phyloP scores from a whole-genome alignment of 2,329 filamentous ascomycete genomes.

The Mycosphaerelloides madeirae region DNA sequence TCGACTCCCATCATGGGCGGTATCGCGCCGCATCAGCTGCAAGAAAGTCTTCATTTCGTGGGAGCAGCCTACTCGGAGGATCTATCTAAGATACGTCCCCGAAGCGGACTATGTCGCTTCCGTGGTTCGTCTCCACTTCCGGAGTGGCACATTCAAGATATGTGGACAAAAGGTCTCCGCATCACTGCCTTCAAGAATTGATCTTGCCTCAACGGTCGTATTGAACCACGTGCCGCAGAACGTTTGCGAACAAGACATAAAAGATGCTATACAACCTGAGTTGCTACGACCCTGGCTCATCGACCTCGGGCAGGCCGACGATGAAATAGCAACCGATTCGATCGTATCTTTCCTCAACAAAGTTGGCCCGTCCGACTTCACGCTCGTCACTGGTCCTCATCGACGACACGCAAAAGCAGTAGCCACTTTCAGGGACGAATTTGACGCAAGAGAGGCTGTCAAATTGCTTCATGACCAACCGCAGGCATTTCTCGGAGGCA shows the following conservation, averaged over 20 bases:
- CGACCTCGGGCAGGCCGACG: too few species aligned
- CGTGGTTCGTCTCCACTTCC: not conserved
- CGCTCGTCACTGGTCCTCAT: not conserved
- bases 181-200: too few species aligned
- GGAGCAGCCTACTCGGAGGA: not conserved
- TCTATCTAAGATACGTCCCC: not conserved
- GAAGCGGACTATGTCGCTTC: not conserved
- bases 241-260: not conserved
- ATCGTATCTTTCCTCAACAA: not conserved
- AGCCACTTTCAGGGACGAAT: slow-evolving; percentile 5
- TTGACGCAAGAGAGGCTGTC: slow-evolving; percentile 6
- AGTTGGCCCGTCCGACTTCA: slow-evolving; percentile 2
- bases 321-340: too few species aligned
- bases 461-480: not conserved
- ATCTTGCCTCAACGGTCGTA: not conserved
- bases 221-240: not conserved
- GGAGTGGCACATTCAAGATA: not conserved
- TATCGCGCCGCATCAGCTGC: not conserved
- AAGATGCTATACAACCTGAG: not conserved
- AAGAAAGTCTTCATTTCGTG: not conserved
- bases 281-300: too few species aligned
- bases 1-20: not conserved
- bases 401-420: slow-evolving; percentile 1
- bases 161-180: not conserved
- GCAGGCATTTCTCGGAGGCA: slow-evolving; percentile 1